Conservation (phyloP, 805 yeast genomes). For the Candida silvicultrix region DNA sequence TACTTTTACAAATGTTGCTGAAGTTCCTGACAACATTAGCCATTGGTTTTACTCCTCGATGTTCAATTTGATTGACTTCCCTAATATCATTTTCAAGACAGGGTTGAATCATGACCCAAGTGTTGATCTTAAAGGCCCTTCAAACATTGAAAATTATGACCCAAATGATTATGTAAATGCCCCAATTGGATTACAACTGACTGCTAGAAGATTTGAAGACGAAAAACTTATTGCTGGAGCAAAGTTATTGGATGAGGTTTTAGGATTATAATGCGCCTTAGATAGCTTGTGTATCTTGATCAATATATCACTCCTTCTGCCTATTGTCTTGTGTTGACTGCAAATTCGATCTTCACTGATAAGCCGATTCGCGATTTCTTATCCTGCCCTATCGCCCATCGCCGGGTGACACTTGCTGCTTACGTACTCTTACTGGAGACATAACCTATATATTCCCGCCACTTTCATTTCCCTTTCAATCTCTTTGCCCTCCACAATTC, state of each 20-base stretch:
- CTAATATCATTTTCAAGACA: slow-evolving; percentile 60
- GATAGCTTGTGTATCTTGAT: not conserved
- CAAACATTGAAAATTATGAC: slow-evolving; percentile 17
- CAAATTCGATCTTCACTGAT: not conserved
- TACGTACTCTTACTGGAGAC: not conserved
- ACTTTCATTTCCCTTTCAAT: not conserved
- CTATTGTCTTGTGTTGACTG: no score
- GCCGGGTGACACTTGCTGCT: not conserved
- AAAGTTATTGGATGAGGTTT: slow-evolving; percentile 29
- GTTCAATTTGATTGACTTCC: slow-evolving; percentile 68
- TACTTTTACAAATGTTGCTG: slow-evolving; percentile 63
- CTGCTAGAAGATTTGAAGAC: slow-evolving; percentile 43
- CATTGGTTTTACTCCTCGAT: slow-evolving; percentile 79
- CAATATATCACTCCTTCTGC: not conserved
- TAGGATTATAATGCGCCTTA: slow-evolving; percentile 8
- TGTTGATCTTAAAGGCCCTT: slow-evolving; percentile 40
- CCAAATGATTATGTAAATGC: slow-evolving; percentile 28
- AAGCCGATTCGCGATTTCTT: not conserved
- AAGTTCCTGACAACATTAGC: slow-evolving; percentile 52
- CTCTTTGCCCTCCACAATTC: not conserved
- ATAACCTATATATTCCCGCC: not conserved
- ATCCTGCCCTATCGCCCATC: not conserved
- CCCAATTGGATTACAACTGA: slow-evolving; percentile 45
- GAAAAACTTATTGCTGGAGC: slow-evolving; percentile 45
- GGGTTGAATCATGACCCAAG: slow-evolving; percentile 53